These are phyloP conservation scores for Bremia lactucae DNA, from an alignment of 352 stramenopile species.

Conservation along the genomic window DNA sequence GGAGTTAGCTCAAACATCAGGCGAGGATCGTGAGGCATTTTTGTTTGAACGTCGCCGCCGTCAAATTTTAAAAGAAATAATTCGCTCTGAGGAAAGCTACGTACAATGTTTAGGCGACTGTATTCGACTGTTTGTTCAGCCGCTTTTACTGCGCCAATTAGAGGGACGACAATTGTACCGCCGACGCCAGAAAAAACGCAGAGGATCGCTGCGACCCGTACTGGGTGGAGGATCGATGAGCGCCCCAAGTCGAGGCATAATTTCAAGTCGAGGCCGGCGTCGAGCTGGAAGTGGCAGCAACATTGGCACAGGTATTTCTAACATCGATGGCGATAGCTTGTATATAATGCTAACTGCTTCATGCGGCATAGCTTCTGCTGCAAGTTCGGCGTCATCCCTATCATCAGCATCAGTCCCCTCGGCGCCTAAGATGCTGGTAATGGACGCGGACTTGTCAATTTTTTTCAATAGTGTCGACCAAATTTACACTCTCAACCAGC, in stretches of 20 bases:
- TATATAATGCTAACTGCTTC: conserved; percentile 29
- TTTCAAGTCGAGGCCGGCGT: conserved; percentile 9
- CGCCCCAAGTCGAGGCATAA: conserved; percentile 6
- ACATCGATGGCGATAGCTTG: conserved; percentile 39
- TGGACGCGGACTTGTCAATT: conserved; percentile 79
- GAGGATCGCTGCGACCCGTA: conserved; percentile 38
- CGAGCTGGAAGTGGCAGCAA: conserved; percentile 26
- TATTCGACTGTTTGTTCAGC: conserved; percentile 76
- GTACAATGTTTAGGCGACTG: conserved; percentile 75
- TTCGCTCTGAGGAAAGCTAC: conserved; percentile 78
- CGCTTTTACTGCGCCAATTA: conserved; percentile 63
- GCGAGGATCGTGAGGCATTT: conserved; percentile 33
- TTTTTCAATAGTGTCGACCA: conserved; percentile 85
- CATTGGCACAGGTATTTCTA: conserved; percentile 17
- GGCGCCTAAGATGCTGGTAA: conserved; percentile 42
- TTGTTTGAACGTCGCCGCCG: conserved; percentile 53
- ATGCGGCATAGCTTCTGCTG: conserved; percentile 15
- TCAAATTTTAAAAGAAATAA: conserved; percentile 77
- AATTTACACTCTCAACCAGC: conserved; percentile 82
- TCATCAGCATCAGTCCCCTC: conserved; percentile 13
- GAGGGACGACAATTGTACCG: conserved; percentile 64
- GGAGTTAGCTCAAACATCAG: conserved; percentile 16
- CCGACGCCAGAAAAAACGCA: conserved; percentile 52
- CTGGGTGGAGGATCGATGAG: conserved; percentile 19
- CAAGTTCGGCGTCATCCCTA: conserved; percentile 17